A percentile compares a stretch with the other conserved stretches of the same genome.
Conservation (phyloP, 768 basidiomycete genomes). For the Termitomyces sp. region DNA sequence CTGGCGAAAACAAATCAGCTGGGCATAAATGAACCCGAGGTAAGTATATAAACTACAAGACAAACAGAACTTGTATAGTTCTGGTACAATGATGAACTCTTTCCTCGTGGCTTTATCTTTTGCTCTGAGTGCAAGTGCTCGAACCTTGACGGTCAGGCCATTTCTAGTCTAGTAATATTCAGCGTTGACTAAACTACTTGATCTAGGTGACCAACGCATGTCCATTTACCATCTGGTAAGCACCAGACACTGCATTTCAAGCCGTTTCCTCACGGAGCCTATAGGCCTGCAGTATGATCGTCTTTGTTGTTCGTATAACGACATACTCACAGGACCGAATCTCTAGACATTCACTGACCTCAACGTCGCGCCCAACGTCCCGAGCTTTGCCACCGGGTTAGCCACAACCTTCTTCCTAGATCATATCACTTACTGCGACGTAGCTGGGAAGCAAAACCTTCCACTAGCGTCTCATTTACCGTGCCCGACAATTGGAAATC, state of each 20-base stretch:
- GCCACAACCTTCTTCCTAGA: too few relatives aligned
- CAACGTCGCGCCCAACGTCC: not conserved
- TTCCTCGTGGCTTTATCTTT: not conserved
- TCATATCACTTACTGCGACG: too few relatives aligned
- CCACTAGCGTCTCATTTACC: not conserved
- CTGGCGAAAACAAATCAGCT: not conserved
- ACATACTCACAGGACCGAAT: not conserved
- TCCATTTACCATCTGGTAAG: not conserved
- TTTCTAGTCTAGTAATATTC: too few relatives aligned
- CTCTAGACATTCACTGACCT: not conserved
- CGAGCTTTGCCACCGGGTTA: not conserved
- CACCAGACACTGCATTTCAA: too few relatives aligned
- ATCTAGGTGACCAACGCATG: not conserved
- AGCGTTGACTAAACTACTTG: not conserved
- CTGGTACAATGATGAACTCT: not conserved
- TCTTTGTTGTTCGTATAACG: not conserved
- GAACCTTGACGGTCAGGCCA: not conserved
- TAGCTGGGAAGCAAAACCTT: not conserved
- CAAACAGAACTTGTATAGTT: not conserved
- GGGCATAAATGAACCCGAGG: not conserved
- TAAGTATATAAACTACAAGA: not conserved
- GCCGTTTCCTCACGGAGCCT: not conserved
- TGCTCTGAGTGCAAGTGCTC: not conserved
- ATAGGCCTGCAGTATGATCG: not conserved
- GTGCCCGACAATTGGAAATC: constrained; percentile 63